Conservation (phyloP, 2,329 filamentous ascomycete species). For the Phoma sp. region DNA sequence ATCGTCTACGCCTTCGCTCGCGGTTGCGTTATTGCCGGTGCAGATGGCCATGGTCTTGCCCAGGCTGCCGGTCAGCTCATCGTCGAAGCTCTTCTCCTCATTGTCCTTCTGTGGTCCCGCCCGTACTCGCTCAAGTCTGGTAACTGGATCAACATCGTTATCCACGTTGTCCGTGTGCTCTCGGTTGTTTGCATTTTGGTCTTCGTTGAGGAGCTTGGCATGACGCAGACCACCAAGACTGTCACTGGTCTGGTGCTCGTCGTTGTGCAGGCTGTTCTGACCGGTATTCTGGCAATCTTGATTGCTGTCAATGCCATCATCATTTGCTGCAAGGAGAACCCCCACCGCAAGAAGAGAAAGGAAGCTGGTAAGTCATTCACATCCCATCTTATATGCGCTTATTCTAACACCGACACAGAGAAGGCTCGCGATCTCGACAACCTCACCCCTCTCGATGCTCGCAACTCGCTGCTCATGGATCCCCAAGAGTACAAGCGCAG, state of each 20-base stretch:
- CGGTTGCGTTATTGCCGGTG: slow-evolving; percentile 83
- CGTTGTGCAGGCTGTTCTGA: slow-evolving; percentile 85
- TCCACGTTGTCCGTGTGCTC: slow-evolving; percentile 86
- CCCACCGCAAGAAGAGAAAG: slow-evolving; percentile 86
- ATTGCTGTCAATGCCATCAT: slow-evolving; percentile 90
- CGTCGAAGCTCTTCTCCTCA: slow-evolving; percentile 81
- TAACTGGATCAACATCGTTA: slow-evolving; percentile 92
- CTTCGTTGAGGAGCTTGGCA: slow-evolving; percentile 91
- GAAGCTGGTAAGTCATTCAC: slow-evolving; percentile 74
- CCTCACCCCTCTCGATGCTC: slow-evolving; percentile 85
- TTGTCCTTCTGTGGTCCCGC: slow-evolving; percentile 80
- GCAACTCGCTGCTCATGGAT: slow-evolving; percentile 83
- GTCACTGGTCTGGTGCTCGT: slow-evolving; percentile 93
- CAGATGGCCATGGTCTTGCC: slow-evolving; percentile 81
- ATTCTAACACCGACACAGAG: slow-evolving; percentile 61
- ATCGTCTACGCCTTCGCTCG: slow-evolving; percentile 93
- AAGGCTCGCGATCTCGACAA: slow-evolving; percentile 81
- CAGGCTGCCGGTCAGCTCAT: slow-evolving; percentile 82
- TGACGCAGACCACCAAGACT: slow-evolving; percentile 91
- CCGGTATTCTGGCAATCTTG: slow-evolving; percentile 81
- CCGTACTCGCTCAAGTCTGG: slow-evolving; percentile 87
- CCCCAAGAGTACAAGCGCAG: slow-evolving; percentile 57
- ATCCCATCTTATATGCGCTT: background rate
- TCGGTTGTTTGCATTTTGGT: slow-evolving; percentile 89
- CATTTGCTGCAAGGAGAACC: slow-evolving; percentile 83